A percentile compares a stretch with the other conserved stretches of the same genome.
Conservation (phyloP, 2,329 filamentous ascomycete species). For the Pseudopithomyces chartarum region DNA sequence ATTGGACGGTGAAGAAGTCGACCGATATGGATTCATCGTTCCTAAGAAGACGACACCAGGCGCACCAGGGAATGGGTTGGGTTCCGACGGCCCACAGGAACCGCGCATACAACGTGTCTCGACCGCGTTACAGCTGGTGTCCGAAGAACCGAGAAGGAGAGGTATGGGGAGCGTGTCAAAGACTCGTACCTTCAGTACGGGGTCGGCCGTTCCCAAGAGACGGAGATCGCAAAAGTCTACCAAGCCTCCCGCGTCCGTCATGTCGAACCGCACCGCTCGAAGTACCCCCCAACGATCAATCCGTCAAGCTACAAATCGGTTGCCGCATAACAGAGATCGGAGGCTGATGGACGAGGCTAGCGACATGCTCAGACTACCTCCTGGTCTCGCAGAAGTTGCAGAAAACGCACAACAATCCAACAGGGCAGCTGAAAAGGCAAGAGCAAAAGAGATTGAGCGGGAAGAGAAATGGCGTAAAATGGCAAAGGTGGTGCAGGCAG, state of each 20-base stretch:
- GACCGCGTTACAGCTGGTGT: constrained; percentile 62
- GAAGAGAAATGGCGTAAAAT: constrained; percentile 73
- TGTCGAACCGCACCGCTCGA: constrained; percentile 44
- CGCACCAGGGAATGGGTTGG: constrained; percentile 29
- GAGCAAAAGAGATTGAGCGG: constrained; percentile 64
- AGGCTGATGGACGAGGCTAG: constrained; percentile 63
- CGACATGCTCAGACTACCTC: constrained; percentile 68
- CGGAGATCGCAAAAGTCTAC: constrained; percentile 50
- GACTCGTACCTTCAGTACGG: constrained; percentile 49
- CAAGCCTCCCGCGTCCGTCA: constrained; percentile 48
- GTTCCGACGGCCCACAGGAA: constrained; percentile 37
- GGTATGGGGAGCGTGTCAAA: constrained; percentile 57
- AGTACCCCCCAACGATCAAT: constrained; percentile 49
- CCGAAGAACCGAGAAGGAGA: constrained; percentile 60
- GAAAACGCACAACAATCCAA: constrained; percentile 51
- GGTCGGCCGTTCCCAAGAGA: constrained; percentile 45
- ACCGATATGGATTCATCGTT: constrained; percentile 69
- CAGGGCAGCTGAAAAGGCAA: constrained; percentile 54
- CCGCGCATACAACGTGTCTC: constrained; percentile 61
- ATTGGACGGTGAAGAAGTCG: constrained; percentile 62
- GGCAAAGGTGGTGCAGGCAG: constrained; percentile 56
- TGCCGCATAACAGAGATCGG: constrained; percentile 60
- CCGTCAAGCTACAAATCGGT: constrained; percentile 57
- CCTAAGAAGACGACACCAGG: constrained; percentile 46
- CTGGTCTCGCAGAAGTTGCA: constrained; percentile 53